Evolutionary conservation across 805 yeast genomes (phyloP), one percentile per base, ranked within the genome.

Genomic region (Kregervanrija delftensis): DNA sequence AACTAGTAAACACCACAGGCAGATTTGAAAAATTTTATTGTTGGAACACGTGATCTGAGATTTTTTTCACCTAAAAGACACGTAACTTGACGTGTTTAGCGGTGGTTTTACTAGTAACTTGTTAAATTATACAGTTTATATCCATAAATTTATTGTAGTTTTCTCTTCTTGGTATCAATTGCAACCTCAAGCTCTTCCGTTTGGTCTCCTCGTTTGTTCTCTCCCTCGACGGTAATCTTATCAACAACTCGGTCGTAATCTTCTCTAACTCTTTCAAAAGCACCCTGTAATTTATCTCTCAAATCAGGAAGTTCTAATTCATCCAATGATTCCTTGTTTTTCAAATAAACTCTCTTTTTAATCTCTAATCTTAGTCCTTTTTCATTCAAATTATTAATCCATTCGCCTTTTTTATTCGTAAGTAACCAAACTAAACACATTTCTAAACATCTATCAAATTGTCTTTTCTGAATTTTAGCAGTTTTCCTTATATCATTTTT

Each of bases 301-400:
- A 77, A 70, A n/a, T 79, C 79, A 0, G 76, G 69, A n/a, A 65
- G 70, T 37, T 83, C 88, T 58, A 88, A 65, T 4, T 79, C 84
- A 33, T 63, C 65, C 44, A 93, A 69, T 0, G 88, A 89, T 45
- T 90, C 97, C 54, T 71, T 77, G 65, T 93, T 93, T 58, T 87
- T 86, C 45, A 77, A 72, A 58, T 72, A 91, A 22, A 93, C 65
- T 47, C 99, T 72, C 55, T 70, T 74, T 62, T 90, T 91, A 49
- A 91, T 82, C 50, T 75, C 73, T 30, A 81, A 56, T 43, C 93
- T 67, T 6, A 78, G 64, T 6, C 69, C 67, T 46, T 64, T 63
- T 30, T 52, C 60, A 17, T 39, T 51, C 35, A 60, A 43, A 37
- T 67, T 53, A 15, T 46, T 48, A 31, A 58, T 51, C 5, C 47